These are phyloP conservation scores for Castanea crenata DNA, from an alignment of 306 rosid genomes.

Conservation along the genomic window DNA sequence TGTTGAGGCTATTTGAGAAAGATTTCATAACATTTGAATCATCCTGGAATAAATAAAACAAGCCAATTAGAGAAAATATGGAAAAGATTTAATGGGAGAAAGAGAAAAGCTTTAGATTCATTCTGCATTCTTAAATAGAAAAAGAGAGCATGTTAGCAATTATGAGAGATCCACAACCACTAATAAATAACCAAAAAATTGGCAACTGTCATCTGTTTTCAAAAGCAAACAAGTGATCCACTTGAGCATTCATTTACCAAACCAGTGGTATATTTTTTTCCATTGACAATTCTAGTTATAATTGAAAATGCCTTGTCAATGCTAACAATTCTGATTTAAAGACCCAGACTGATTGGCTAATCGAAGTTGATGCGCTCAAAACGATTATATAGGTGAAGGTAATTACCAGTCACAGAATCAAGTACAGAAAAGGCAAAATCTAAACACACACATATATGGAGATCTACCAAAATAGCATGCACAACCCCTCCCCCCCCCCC, in stretches of 20 bases:
- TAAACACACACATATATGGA: background rate
- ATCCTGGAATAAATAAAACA: conserved; percentile 44
- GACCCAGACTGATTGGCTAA: background rate
- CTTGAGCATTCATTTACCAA: conserved; percentile 15
- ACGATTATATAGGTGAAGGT: background rate
- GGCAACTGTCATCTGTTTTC: conserved; percentile 10
- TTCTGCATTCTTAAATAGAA: background rate
- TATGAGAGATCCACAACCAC: background rate
- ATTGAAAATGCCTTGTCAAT: background rate
- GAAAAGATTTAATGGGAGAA: background rate
- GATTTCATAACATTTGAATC: conserved; percentile 32
- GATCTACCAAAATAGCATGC: conserved; percentile 9
- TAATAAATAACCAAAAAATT: conserved; percentile 12
- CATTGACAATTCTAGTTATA: conserved; percentile 5
- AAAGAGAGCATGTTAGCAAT: background rate
- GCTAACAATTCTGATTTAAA: background rate
- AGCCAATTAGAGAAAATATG: conserved; percentile 8
- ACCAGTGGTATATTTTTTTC: conserved; percentile 1
- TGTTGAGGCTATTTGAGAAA: conserved; percentile 38
- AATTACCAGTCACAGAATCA: background rate
- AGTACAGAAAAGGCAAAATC: background rate
- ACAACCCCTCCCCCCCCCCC: background rate
- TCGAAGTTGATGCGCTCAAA: background rate
- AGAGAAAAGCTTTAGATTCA: background rate
- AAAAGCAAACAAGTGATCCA: conserved; percentile 8